Percentiles rank a stretch among this genome's conserved stretches.
phyloP scores from a whole-genome alignment of 768 basidiomycete genomes.

The Thelephora ganbajun region DNA sequence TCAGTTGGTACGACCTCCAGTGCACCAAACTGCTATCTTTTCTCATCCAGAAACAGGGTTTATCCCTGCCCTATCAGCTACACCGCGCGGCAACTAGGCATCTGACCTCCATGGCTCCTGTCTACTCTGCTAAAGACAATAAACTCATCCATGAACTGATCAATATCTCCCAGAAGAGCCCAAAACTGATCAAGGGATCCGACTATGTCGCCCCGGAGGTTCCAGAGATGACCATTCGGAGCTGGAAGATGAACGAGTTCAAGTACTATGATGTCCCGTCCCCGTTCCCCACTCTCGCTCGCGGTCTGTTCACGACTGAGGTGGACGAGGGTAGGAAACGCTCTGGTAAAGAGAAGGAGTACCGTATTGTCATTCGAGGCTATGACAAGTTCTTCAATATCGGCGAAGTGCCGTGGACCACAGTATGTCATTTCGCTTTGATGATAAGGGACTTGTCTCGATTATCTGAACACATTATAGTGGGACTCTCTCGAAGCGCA shows the following conservation, averaged over 20 bases:
- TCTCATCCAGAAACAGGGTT: not conserved
- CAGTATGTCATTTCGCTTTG: slow-evolving; percentile 38
- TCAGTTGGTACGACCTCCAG: not conserved
- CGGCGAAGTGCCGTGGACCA: slow-evolving; percentile 90
- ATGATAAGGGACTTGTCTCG: not conserved
- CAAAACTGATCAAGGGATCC: slow-evolving; percentile 53
- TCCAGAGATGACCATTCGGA: slow-evolving; percentile 41
- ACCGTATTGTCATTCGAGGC: slow-evolving; percentile 72
- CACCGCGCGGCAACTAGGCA: not conserved
- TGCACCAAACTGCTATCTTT: not conserved
- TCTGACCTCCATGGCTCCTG: slow-evolving; percentile 10
- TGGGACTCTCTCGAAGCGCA: slow-evolving; percentile 61
- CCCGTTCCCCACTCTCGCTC: slow-evolving; percentile 89
- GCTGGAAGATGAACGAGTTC: slow-evolving; percentile 98
- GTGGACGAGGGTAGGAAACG: slow-evolving; percentile 12
- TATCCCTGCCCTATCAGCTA: not conserved
- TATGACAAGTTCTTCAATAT: slow-evolving; percentile 99
- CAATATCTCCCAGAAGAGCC: slow-evolving; percentile 34
- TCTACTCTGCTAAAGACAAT: slow-evolving; percentile 32
- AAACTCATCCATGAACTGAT: slow-evolving; percentile 44
- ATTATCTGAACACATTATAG: slow-evolving; percentile 23
- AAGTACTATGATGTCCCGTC: slow-evolving; percentile 84
- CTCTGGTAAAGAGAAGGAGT: slow-evolving; percentile 17
- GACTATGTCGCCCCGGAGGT: slow-evolving; percentile 44
- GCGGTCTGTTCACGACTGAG: slow-evolving; percentile 74